Evolutionary conservation across 179 eudicot species (phyloP).

Genomic region (Beta lomatogona): DNA sequence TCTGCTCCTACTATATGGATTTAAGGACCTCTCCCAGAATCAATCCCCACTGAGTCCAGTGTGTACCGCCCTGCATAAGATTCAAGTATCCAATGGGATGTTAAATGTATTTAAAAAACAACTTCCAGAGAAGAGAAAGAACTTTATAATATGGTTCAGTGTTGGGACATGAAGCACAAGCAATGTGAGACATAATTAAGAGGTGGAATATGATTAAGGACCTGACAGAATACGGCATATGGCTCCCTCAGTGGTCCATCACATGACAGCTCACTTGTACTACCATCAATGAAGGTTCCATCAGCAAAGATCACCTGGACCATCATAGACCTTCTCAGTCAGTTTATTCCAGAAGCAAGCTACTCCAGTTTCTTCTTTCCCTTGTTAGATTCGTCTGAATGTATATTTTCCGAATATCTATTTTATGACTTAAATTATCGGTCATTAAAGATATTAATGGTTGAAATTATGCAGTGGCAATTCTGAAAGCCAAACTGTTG

Average conservation of each 20-base stretch:
- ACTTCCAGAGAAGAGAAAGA: background rate
- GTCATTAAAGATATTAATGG: too few species aligned
- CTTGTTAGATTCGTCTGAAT: too few species aligned
- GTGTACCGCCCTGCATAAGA: constrained; percentile 81
- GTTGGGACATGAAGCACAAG: background rate
- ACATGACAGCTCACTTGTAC: constrained; percentile 96
- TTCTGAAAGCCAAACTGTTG: too few species aligned
- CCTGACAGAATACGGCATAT: constrained; percentile 90
- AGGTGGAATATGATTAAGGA: constrained; percentile 16
- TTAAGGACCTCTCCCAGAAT: constrained; percentile 86
- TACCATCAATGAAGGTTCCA: constrained; percentile 93
- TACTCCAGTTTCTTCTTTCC: background rate
- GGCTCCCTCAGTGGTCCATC: constrained; percentile 97
- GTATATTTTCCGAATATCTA: too few species aligned
- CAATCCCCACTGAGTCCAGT: constrained; percentile 97
- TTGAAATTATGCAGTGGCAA: too few species aligned
- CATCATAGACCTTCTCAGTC: constrained; percentile 17
- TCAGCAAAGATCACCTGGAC: constrained; percentile 89
- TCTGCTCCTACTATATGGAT: constrained; percentile 34
- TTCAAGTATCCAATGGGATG: background rate
- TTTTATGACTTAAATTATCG: too few species aligned
- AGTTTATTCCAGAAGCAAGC: background rate
- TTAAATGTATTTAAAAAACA: background rate
- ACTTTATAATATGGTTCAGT: background rate
- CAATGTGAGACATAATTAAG: background rate